Base-by-base conservation (phyloP, 495 filamentous ascomycete genomes). In the Talaromyces proteolyticus region DNA sequence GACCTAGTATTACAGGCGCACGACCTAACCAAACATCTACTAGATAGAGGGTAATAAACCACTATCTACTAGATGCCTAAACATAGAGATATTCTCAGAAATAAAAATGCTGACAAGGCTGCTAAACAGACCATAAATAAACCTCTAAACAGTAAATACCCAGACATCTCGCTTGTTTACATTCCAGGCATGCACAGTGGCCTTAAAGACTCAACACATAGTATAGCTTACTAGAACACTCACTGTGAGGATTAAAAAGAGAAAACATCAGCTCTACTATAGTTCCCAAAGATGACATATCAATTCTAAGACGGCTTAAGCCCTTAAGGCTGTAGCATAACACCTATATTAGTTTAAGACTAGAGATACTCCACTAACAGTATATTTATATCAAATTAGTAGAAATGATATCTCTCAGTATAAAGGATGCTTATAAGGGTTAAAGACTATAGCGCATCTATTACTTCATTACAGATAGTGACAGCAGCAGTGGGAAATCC, bases 81-180 rank as follows among this genome's bases (percentile, higher is more conserved):
- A 42, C 53, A 55, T 49, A 34, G 20, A 42, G 53, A 42, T 22
- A 47, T 47, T 21, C 39, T 41, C 36, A 49, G 53, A 24, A 55
- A 55, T 26, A 49, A 52, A 34, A 3, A 39, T 40, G 53, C 49
- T 19, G 53, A 55, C 41, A 47, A 46, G 43, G 48, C 47, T 25
- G 53, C 43, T 34, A 55, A 55, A 36, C 11, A 40, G 39, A 19
- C 42, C 11, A 23, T 19, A 6, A 29, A 12, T 6, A 29, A 12
- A 29, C 26, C 12, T 5, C 26, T 29, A 29, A 29, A 5, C 12
- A 12, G 26, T 12, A 29, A 29, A 12, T 29, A 29, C 26, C 26
- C 12, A 29, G 26, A 29, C 26, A 29, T 29, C 26, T 29, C 26
- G 12, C 26, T 29, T 6, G 26, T 12, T 12, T 29, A 29, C 12